Evolutionary conservation across 345 rosid species (phyloP).

Genomic region (Rhizophora apiculata): DNA sequence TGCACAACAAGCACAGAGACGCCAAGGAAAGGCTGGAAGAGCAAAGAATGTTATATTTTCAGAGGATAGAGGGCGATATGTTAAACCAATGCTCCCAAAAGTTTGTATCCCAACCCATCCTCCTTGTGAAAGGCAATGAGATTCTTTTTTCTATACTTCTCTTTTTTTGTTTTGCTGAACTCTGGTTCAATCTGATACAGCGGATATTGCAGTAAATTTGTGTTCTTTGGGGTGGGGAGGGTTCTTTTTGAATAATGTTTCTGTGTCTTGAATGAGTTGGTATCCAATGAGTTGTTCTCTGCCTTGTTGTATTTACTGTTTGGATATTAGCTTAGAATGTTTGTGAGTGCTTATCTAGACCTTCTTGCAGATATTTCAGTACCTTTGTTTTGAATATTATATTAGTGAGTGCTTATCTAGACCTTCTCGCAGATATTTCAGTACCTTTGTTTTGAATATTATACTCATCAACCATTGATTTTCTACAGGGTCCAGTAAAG

Average conservation of each 20-base stretch:
- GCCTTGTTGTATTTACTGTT: too few species aligned
- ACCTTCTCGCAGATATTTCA: background rate
- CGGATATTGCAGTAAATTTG: too few species aligned
- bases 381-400: background rate
- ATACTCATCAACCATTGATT: conserved; percentile 4
- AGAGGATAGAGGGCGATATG: conserved; percentile 95
- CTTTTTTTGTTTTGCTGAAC: background rate
- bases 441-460: background rate
- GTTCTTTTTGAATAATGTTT: too few species aligned
- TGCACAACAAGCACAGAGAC: conserved; percentile 96
- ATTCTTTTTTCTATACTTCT: background rate
- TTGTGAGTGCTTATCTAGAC: background rate
- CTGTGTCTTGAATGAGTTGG: too few species aligned
- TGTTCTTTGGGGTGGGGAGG: too few species aligned
- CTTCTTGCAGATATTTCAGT: background rate
- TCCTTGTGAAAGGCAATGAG: background rate
- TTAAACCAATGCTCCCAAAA: conserved; percentile 98
- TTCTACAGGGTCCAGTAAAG: conserved; percentile 81
- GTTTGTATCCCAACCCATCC: conserved; percentile 32
- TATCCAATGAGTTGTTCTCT: too few species aligned
- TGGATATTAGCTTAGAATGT: too few species aligned
- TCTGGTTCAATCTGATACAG: background rate
- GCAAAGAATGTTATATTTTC: conserved; percentile 95
- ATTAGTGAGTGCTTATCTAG: background rate
- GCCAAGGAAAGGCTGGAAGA: conserved; percentile 91